Conservation (phyloP, 1,284 basidiomycete genomes). For the Tilletia walkeri region DNA sequence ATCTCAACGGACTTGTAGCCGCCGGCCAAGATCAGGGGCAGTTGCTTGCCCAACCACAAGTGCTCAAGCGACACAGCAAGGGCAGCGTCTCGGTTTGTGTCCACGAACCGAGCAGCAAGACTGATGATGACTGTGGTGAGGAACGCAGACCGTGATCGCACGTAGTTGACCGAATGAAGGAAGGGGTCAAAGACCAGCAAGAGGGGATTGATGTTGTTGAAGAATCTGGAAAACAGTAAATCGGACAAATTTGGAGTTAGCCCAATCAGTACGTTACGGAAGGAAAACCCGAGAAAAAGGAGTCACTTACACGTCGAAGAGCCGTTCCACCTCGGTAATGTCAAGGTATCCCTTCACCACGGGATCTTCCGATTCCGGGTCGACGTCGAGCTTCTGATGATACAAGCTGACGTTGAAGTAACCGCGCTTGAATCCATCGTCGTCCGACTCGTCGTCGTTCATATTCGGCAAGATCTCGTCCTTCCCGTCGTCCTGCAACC, state of each 20-base stretch:
- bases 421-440: slow-evolving; percentile 27
- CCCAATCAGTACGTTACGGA: background rate
- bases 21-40: slow-evolving; percentile 40
- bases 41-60: slow-evolving; percentile 40
- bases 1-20: slow-evolving; percentile 50
- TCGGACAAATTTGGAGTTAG: background rate
- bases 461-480: slow-evolving; percentile 30
- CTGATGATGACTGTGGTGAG: slow-evolving; percentile 42
- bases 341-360: slow-evolving; percentile 37
- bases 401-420: slow-evolving; percentile 45
- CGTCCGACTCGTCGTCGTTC: slow-evolving; percentile 25
- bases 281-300: too few relatives aligned
- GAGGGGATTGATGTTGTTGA: slow-evolving; percentile 45
- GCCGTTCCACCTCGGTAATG: slow-evolving; percentile 37
- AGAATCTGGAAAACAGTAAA: slow-evolving; percentile 28
- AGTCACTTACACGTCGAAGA: slow-evolving; percentile 32
- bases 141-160: slow-evolving; percentile 42
- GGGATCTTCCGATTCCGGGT: slow-evolving; percentile 32
- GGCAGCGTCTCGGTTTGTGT: slow-evolving; percentile 36
- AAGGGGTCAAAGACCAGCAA: slow-evolving; percentile 45
- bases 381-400: slow-evolving; percentile 44
- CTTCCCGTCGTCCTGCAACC: slow-evolving; percentile 26
- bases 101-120: slow-evolving; percentile 42
- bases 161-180: slow-evolving; percentile 42
- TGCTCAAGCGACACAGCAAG: slow-evolving; percentile 37